Evolutionary conservation across 495 filamentous ascomycete genomes (phyloP).

Genomic region (Annulohypoxylon stygium): DNA sequence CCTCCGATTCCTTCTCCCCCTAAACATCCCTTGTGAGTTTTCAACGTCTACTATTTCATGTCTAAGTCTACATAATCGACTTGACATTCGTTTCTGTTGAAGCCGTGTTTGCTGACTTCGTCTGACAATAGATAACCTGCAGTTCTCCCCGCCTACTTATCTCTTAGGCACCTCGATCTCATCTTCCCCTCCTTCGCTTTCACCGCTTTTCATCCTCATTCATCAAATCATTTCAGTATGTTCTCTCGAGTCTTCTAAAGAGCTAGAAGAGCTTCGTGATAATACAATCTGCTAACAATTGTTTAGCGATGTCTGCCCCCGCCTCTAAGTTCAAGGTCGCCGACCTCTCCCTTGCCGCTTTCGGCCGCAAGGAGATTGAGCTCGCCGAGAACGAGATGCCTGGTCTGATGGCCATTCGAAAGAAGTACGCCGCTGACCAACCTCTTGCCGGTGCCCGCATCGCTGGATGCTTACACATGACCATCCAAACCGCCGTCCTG

Average conservation of each 20-base stretch:
- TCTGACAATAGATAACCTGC: slow-evolving; percentile 15
- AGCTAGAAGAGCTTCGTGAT: not conserved
- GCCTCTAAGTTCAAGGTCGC: slow-evolving; percentile 97
- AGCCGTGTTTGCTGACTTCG: slow-evolving; percentile 22
- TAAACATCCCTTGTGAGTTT: slow-evolving; percentile 23
- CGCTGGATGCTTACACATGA: slow-evolving; percentile 99
- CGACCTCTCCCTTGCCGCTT: slow-evolving; percentile 96
- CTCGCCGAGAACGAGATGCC: slow-evolving; percentile 99
- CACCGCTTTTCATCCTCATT: slow-evolving; percentile 28
- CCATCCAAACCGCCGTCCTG: slow-evolving; percentile 98
- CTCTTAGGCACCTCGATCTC: slow-evolving; percentile 19
- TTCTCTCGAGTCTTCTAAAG: slow-evolving; percentile 7
- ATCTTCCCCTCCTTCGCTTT: slow-evolving; percentile 23
- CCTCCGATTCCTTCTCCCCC: slow-evolving; percentile 20
- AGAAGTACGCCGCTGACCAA: slow-evolving; percentile 92
- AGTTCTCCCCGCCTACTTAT: slow-evolving; percentile 28
- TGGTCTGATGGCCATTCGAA: slow-evolving; percentile 94
- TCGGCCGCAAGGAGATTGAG: slow-evolving; percentile 99
- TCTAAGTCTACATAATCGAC: not conserved
- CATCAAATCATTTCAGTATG: slow-evolving; percentile 32
- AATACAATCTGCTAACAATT: slow-evolving; percentile 22
- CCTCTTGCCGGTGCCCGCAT: slow-evolving; percentile 89
- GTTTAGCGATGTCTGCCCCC: slow-evolving; percentile 74
- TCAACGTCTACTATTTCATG: not conserved
- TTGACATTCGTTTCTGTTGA: not conserved